Conservation (phyloP, 2,329 filamentous ascomycete genomes). For the Thielaviopsis populi region DNA sequence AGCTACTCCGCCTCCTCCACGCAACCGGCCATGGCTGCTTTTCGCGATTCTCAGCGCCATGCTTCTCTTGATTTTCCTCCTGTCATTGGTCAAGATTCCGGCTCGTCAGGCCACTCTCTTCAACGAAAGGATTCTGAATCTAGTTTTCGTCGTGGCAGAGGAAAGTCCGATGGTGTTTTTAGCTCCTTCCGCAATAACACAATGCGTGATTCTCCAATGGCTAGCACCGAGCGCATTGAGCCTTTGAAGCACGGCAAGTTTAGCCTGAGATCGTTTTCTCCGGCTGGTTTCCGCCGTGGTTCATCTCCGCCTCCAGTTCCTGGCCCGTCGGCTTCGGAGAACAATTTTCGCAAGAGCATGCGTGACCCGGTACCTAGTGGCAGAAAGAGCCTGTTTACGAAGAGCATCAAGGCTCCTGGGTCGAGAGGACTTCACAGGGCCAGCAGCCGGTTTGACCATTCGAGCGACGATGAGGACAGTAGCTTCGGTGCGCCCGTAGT, state of each 20-base stretch:
- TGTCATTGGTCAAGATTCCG: background rate
- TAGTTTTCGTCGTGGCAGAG: constrained; percentile 12
- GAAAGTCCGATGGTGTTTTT: background rate
- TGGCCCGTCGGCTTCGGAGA: constrained; percentile 27
- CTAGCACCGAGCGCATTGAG: constrained; percentile 31
- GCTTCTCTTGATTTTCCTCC: background rate
- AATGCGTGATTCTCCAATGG: constrained; percentile 34
- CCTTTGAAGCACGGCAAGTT: constrained; percentile 41
- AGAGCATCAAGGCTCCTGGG: constrained; percentile 22
- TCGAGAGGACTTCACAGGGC: background rate
- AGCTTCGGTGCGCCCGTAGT: constrained; percentile 2
- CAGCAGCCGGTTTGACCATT: constrained; percentile 50
- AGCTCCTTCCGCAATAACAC: constrained; percentile 14
- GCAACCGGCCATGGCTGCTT: background rate
- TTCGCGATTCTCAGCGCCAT: background rate
- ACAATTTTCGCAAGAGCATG: constrained; percentile 29
- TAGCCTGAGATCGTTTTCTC: constrained; percentile 57
- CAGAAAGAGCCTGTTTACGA: constrained; percentile 29
- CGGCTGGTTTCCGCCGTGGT: constrained; percentile 34
- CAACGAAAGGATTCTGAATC: constrained; percentile 16
- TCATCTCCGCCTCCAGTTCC: constrained; percentile 31
- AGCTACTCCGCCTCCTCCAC: constrained; percentile 9
- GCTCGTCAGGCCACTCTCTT: background rate
- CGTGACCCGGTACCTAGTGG: constrained; percentile 25
- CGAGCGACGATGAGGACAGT: constrained; percentile 54